Evolutionary conservation across 2,329 filamentous ascomycete genomes (phyloP).

Genomic region (Clarireedia monteithiana): DNA sequence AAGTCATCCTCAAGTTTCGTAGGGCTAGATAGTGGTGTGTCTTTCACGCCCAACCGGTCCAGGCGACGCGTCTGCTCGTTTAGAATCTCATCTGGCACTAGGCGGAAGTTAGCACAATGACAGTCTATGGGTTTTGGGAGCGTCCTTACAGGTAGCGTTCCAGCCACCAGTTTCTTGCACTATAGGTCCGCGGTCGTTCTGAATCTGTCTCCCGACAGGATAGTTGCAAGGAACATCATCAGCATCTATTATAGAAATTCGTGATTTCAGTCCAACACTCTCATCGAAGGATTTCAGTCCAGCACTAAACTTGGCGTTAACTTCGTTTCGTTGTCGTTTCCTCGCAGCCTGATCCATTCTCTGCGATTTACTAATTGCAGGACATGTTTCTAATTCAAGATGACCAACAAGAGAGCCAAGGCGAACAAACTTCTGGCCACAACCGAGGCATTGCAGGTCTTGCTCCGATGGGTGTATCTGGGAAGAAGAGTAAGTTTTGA

Average conservation of each 20-base stretch:
- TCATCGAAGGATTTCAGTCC: neutral
- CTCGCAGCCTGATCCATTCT: neutral
- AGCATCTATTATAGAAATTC: neutral
- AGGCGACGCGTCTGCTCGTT: neutral
- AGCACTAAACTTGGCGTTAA: conserved; percentile 3
- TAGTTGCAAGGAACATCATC: neutral
- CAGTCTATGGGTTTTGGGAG: too few species aligned
- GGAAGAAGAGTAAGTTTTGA: neutral
- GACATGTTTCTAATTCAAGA: conserved; percentile 5
- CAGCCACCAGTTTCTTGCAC: neutral
- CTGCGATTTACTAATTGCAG: neutral
- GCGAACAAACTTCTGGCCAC: conserved; percentile 1
- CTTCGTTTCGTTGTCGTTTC: conserved; percentile 5
- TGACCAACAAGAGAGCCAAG: conserved; percentile 7
- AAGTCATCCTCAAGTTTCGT: conserved; percentile 10
- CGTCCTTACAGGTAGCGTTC: neutral
- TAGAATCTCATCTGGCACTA: conserved; percentile 1
- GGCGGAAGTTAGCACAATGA: neutral
- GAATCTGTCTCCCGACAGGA: neutral
- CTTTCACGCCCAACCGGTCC: neutral
- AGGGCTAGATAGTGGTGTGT: neutral
- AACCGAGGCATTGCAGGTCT: conserved; percentile 2
- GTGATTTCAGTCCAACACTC: neutral
- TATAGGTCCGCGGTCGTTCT: neutral
- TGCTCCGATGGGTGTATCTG: conserved; percentile 8